Percentiles rank a stretch among this genome's conserved stretches.
phyloP scores from a whole-genome alignment of 345 rosid species.

The Populus alba region DNA sequence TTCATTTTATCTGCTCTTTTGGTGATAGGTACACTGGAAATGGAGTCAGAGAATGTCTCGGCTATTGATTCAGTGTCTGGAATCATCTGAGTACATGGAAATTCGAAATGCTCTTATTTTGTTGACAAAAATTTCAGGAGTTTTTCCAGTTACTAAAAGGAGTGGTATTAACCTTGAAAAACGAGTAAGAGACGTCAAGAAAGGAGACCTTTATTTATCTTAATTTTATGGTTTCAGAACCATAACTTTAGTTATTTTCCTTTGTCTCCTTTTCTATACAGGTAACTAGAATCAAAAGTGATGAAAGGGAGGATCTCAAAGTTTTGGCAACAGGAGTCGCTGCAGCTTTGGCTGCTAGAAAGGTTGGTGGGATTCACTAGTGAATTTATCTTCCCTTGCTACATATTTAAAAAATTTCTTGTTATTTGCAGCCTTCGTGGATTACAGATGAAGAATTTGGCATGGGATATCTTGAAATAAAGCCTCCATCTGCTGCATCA shows the following conservation, averaged over 20 bases:
- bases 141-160: constrained; percentile 94
- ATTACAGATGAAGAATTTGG: constrained; percentile 99
- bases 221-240: constrained; percentile 11
- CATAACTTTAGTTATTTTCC: constrained; percentile 5
- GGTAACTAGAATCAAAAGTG: constrained; percentile 91
- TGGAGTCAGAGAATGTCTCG: constrained; percentile 97
- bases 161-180: constrained; percentile 98
- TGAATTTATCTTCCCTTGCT: neutral
- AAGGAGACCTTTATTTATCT: constrained; percentile 4
- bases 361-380: constrained; percentile 47
- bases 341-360: constrained; percentile 95
- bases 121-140: constrained; percentile 90
- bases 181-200: constrained; percentile 54
- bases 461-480: constrained; percentile 93
- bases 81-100: constrained; percentile 96
- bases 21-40: constrained; percentile 90
- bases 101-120: constrained; percentile 92
- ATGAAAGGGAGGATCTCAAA: constrained; percentile 98
- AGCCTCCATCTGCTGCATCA: constrained; percentile 59
- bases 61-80: constrained; percentile 89
- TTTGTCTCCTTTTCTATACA: constrained; percentile 24
- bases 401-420: neutral
- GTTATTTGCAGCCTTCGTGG: constrained; percentile 76
- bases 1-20: constrained; percentile 22
- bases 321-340: constrained; percentile 99